Base-by-base conservation (phyloP, 192 early-diverging fungal genomes). In the Geosiphon pyriformis region DNA sequence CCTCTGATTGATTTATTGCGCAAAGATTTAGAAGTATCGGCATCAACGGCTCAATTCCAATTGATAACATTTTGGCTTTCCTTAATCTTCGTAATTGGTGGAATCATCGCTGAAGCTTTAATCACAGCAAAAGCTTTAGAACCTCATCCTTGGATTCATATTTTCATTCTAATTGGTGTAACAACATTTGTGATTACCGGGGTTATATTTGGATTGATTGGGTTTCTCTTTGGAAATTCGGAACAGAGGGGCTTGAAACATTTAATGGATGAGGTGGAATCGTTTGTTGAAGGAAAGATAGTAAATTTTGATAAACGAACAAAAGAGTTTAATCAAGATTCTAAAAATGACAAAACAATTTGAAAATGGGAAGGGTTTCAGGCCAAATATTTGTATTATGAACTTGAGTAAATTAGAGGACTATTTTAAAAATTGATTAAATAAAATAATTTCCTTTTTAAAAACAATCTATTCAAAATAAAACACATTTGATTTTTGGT, bases 231-330 rank as follows among this genome's bases (percentile, higher is more conserved):
- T 34, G 50, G 62, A 0, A 65, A 65, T 53, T 12, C 18, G 30
- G 62, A 65, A 53, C 62, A 53, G 26, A 65, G 33, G 32, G 32
- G 10, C 1, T 3, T 65, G 12, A 32, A 23, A 1, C 32, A 34
- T 10, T 32, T 65, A 7, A 53, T 65, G 20, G 48, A 65, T 26
- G 62, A 65, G 20, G 29, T 65, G 15, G 25, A 65, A 34, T 29
- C 62, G 15, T 65, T 20, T 50, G 22, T 4, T 6, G 50, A 65
- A 1, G 62, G 62, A 53, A 65, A 65, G 42, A 65, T 53, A 25
- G 33, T 65, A 42, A 30, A 53, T 53, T 47, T 53, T n/a, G 53
- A 50, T 27, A 51, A 50, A 35, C 25, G 33, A 4, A 65, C 33
- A 23, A 65, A 30, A 18, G 26, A 8, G 20, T 23, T 23, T 26